Evolutionary conservation across 352 stramenopile species (phyloP), one percentile per base, ranked within the genome.

Genomic region (Phytophthora litchii): DNA sequence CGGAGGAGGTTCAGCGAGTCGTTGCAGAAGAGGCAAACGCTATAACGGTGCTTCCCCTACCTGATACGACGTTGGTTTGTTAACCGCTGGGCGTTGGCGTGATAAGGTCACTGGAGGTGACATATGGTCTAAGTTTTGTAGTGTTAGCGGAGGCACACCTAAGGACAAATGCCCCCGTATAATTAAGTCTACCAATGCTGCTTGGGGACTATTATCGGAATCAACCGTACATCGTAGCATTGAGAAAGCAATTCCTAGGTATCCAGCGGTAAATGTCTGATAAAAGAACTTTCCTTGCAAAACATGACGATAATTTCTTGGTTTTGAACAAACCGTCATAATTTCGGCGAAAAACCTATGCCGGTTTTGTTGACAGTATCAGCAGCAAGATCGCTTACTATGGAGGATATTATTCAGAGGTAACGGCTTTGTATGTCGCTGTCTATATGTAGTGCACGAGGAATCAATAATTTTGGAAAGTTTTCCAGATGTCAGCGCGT

Each of bases 61-160:
- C n/a, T n/a, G 27, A 25, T 6, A 38, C 8, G 47, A 47, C 9
- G n/a, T n/a, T n/a, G 23, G 47, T 58, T 17, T 68, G 52, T n/a
- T 40, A 69, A 25, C 60, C 60, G 35, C 41, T 63, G 16, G 60
- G 64, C 32, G 53, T 64, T 8, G 51, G 53, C 1, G 53, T 55
- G 14, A 52, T 69, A 53, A 40, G 47, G 14, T 35, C 53, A 35
- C 37, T 64, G n/a, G 52, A 52, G 29, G 25, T 37, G 5, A 34
- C 4, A 12, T 34, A 11, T 7, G 29, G 29, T 12, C 29, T 2
- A 27, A 27, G 23, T 27, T 27, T 27, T 5, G 29, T 34, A 11
- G 29, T 3, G 10, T 34, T 34, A 11, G 7, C 2, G 29, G 7
- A 12, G 29, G 29, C 4, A 38, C 12, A 7, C 10, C 34, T 19